phyloP scores from a whole-genome alignment of 192 early-diverging fungal genomes.

The Linnemannia zychae region DNA sequence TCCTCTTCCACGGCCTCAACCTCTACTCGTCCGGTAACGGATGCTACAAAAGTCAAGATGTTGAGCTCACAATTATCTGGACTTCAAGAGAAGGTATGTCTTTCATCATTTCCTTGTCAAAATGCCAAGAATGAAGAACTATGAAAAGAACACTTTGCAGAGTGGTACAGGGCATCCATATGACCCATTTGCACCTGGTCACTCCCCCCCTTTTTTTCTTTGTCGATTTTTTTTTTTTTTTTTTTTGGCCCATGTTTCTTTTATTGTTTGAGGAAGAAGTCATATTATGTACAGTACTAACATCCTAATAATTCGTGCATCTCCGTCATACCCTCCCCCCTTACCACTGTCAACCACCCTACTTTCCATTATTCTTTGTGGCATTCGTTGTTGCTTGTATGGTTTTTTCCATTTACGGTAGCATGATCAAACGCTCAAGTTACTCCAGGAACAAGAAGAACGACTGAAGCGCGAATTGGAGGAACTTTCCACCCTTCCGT shows the following conservation, averaged over 20 bases:
- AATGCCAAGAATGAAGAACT: background rate
- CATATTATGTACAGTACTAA: background rate
- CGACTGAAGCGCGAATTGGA: conserved; percentile 42
- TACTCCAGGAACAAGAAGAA: conserved; percentile 53
- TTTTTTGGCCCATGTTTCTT: background rate
- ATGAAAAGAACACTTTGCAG: background rate
- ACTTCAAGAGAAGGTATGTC: conserved; percentile 49
- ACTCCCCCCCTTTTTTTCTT: background rate
- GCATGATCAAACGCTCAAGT: conserved; percentile 52
- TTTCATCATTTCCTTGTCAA: background rate
- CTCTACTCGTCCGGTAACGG: conserved; percentile 26
- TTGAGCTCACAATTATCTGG: conserved; percentile 41
- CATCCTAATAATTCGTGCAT: background rate
- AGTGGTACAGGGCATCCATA: background rate
- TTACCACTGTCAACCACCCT: background rate
- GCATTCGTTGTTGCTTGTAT: background rate
- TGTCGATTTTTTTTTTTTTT: conserved; percentile 15
- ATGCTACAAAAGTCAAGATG: conserved; percentile 50
- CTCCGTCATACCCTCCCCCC: background rate
- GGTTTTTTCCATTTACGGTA: background rate
- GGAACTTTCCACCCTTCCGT: conserved; percentile 23
- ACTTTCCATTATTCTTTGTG: background rate
- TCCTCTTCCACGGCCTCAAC: conserved; percentile 19
- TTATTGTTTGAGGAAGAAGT: conserved; percentile 8
- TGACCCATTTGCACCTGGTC: background rate